These are phyloP conservation scores for Parascedosporium putredinis DNA, from an alignment of 2,329 filamentous ascomycete genomes.

Conservation along the genomic window DNA sequence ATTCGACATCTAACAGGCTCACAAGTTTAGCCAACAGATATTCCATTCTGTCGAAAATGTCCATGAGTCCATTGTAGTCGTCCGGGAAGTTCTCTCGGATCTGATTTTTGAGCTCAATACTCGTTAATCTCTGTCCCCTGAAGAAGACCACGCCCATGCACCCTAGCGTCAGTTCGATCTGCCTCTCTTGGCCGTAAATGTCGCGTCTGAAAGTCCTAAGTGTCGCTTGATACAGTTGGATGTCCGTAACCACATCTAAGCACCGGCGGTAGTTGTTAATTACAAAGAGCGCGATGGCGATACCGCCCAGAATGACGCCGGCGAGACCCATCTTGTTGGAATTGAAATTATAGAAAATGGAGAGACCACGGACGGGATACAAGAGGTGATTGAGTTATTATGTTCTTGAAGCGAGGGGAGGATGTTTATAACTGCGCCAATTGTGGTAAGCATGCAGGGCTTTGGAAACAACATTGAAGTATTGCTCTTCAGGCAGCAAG, in stretches of 20 bases:
- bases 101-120: background rate
- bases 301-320: background rate
- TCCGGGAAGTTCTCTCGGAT: background rate
- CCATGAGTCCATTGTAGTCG: background rate
- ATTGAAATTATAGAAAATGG: too few species aligned
- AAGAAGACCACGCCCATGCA: background rate
- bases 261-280: background rate
- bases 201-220: background rate
- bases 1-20: background rate
- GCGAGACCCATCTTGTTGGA: background rate
- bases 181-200: background rate
- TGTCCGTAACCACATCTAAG: background rate
- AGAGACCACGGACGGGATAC: too few species aligned
- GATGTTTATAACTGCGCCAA: too few species aligned
- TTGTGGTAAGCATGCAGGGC: too few species aligned
- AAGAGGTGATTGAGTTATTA: too few species aligned
- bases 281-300: background rate
- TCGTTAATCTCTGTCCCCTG: background rate
- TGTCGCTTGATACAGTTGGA: background rate
- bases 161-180: background rate
- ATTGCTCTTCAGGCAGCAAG: too few species aligned
- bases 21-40: background rate
- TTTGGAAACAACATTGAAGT: too few species aligned
- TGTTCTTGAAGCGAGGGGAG: too few species aligned
- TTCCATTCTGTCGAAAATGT: background rate